A percentile compares a stretch with the other conserved stretches of the same genome.
These are phyloP conservation scores for Platanus orientalis DNA, from an alignment of 164 flowering plant genomes.

Conservation along the genomic window DNA sequence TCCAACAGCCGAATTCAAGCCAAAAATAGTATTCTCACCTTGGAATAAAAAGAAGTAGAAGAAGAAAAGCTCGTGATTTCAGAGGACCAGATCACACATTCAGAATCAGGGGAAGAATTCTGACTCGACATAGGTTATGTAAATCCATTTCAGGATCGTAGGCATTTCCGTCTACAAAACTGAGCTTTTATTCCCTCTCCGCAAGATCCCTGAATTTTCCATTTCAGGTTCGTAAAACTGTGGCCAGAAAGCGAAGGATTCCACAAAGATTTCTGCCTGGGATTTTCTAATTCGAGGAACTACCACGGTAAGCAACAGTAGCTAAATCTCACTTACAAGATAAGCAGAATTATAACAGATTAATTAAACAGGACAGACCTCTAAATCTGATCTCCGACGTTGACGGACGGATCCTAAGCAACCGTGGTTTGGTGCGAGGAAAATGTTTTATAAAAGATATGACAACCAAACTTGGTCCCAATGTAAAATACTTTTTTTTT, in stretches of 20 bases:
- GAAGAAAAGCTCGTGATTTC: too few relatives aligned
- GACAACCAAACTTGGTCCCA: too few relatives aligned
- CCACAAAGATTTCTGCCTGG: not conserved
- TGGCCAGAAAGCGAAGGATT: not conserved
- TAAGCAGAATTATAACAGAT: not conserved
- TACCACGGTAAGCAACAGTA: not conserved
- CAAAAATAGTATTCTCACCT: too few relatives aligned
- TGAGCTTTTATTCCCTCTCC: too few relatives aligned
- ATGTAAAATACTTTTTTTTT: too few relatives aligned
- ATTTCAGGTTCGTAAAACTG: not conserved
- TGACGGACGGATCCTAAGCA: not conserved
- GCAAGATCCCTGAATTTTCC: not conserved
- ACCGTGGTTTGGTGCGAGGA: not conserved
- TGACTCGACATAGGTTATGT: too few relatives aligned
- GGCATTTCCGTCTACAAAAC: too few relatives aligned
- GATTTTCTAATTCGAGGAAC: not conserved
- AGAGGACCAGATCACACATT: too few relatives aligned
- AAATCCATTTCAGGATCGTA: too few relatives aligned
- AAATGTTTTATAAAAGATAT: not conserved
- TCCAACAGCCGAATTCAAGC: too few relatives aligned
- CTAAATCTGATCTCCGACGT: not conserved
- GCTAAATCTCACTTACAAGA: not conserved
- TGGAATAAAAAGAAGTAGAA: too few relatives aligned
- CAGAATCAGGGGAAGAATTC: too few relatives aligned
- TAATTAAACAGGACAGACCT: not conserved